phyloP scores from a whole-genome alignment of 352 stramenopile genomes.

The Phytopythium chamaehyphon region DNA sequence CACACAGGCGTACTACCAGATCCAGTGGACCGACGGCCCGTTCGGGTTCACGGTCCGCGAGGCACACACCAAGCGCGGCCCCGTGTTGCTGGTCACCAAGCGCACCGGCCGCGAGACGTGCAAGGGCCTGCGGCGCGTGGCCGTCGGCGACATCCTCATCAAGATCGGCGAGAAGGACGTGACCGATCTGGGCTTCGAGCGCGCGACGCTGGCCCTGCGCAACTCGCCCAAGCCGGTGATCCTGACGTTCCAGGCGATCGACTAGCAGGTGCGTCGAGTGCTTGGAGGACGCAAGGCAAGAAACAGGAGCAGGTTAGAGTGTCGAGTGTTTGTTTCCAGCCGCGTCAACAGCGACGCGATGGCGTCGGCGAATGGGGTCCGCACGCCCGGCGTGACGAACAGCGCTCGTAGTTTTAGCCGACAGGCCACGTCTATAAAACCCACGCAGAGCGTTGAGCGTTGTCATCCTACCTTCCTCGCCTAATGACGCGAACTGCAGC shows the following conservation, averaged over 20 bases:
- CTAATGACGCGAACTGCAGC: no score
- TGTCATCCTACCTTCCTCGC: no score
- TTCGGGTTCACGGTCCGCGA: constrained; percentile 83
- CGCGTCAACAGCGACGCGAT: no score
- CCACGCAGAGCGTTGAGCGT: no score
- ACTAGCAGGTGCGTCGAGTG: constrained; percentile 27
- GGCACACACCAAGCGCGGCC: constrained; percentile 54
- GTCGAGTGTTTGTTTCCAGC: no score
- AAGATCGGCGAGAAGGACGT: constrained; percentile 74
- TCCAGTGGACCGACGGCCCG: constrained; percentile 77
- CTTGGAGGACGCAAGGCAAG: no score
- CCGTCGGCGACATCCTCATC: constrained; percentile 72
- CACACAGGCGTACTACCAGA: constrained; percentile 64
- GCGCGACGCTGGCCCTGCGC: constrained; percentile 62
- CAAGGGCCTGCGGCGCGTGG: constrained; percentile 63
- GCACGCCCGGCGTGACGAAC: no score
- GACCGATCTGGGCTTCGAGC: constrained; percentile 66
- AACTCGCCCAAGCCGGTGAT: constrained; percentile 73
- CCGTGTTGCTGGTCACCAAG: constrained; percentile 78
- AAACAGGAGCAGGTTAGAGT: no score
- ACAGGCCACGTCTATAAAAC: no score
- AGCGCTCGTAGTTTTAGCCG: no score
- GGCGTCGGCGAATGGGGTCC: no score
- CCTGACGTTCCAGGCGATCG: constrained; percentile 76
- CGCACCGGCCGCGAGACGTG: constrained; percentile 74